Conservation (phyloP, 2,329 filamentous ascomycete genomes). For the Xylariomycetidae sp. region DNA sequence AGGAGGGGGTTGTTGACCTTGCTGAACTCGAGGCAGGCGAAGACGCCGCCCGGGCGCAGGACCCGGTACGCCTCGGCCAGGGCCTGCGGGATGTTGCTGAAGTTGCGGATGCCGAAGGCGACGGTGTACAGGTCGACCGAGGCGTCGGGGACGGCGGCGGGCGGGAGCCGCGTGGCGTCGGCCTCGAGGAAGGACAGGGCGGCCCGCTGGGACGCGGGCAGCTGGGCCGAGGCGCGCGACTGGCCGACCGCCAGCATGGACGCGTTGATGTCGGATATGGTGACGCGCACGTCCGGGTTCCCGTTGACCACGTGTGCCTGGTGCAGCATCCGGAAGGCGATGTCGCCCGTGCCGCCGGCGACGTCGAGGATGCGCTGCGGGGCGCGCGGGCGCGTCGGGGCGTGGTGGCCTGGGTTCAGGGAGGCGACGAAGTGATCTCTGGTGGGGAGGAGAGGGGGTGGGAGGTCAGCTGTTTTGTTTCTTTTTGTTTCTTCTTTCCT, state of each 20-base stretch:
- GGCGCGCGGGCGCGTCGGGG: slow-evolving; percentile 37
- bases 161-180: slow-evolving; percentile 74
- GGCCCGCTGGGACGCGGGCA: slow-evolving; percentile 51
- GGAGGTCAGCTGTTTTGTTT: slow-evolving; percentile 6
- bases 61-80: slow-evolving; percentile 81
- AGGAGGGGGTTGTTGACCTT: slow-evolving; percentile 74
- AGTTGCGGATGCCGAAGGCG: slow-evolving; percentile 95
- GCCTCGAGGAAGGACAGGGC: slow-evolving; percentile 76
- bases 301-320: slow-evolving; percentile 77
- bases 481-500: not conserved
- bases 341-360: slow-evolving; percentile 94
- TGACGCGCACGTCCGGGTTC: slow-evolving; percentile 77
- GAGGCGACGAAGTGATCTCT: slow-evolving; percentile 88
- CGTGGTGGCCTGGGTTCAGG: slow-evolving; percentile 73
- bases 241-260: slow-evolving; percentile 88
- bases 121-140: slow-evolving; percentile 96
- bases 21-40: slow-evolving; percentile 94
- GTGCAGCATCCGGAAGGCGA: slow-evolving; percentile 92
- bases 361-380: slow-evolving; percentile 84
- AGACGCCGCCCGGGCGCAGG: slow-evolving; percentile 89
- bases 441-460: slow-evolving; percentile 1
- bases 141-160: slow-evolving; percentile 54
- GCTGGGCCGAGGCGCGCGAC: slow-evolving; percentile 60
- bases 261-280: slow-evolving; percentile 92
- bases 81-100: slow-evolving; percentile 83